These are phyloP conservation scores for Heliosperma pusillum DNA, from an alignment of 148 eudicot species.

Conservation along the genomic window DNA sequence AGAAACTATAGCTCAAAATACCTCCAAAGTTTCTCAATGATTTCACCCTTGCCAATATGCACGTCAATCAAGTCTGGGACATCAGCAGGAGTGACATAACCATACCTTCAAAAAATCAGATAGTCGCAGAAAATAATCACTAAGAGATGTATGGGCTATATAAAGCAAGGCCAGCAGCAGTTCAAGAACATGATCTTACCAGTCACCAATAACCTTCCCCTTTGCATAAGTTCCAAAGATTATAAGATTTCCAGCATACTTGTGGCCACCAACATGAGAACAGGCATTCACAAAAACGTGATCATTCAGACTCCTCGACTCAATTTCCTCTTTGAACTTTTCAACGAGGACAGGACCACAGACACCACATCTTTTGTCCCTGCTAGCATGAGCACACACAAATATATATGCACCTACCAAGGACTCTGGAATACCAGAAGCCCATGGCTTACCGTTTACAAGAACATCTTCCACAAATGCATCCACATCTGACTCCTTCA, in stretches of 20 bases:
- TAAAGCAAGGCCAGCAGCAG: background rate
- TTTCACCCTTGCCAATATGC: constrained; percentile 78
- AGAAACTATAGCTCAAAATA: constrained; percentile 27
- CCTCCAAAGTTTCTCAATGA: constrained; percentile 90
- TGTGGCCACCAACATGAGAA: constrained; percentile 95
- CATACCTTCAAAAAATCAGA: constrained; percentile 62
- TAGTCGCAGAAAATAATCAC: constrained; percentile 4
- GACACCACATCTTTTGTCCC: constrained; percentile 92
- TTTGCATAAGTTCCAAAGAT: constrained; percentile 67
- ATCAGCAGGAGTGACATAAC: constrained; percentile 87
- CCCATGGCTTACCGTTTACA: constrained; percentile 76
- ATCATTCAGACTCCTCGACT: constrained; percentile 44
- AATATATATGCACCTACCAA: constrained; percentile 77
- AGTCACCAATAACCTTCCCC: constrained; percentile 78
- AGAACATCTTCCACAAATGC: constrained; percentile 85
- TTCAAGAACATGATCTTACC: constrained; percentile 42
- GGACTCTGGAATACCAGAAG: constrained; percentile 55
- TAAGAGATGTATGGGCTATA: background rate
- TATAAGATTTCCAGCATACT: constrained; percentile 92
- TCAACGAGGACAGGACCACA: constrained; percentile 92
- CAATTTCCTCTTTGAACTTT: constrained; percentile 70
- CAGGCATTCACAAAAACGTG: constrained; percentile 77
- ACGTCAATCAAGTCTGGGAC: constrained; percentile 71
- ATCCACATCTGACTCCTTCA: constrained; percentile 85
- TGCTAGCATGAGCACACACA: constrained; percentile 76